A percentile compares a stretch with the other conserved stretches of the same genome.
These are phyloP conservation scores for Candida labiduridarum DNA, from an alignment of 1,139 yeast species.

Conservation along the genomic window DNA sequence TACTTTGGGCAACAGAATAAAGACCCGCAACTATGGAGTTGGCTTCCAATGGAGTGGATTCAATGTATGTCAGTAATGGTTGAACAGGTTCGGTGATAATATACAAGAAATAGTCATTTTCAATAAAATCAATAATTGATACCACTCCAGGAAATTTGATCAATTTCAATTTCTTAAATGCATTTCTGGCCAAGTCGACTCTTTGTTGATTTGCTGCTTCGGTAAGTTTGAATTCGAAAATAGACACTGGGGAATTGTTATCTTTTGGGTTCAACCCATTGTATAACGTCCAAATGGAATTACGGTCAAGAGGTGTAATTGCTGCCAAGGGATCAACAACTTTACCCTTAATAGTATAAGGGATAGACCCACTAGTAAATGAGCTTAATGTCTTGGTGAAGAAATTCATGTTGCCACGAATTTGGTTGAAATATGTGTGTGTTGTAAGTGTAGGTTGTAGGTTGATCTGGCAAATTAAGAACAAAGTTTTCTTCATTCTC, in stretches of 20 bases:
- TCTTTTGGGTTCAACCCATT: slow-evolving; percentile 49
- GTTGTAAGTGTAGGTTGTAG: no score
- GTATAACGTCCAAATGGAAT: slow-evolving; percentile 51
- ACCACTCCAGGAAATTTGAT: slow-evolving; percentile 81
- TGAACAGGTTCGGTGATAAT: slow-evolving; percentile 75
- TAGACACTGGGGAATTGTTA: slow-evolving; percentile 45
- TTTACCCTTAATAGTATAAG: slow-evolving; percentile 56
- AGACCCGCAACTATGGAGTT: slow-evolving; percentile 60
- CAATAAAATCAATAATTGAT: slow-evolving; percentile 68
- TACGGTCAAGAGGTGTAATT: slow-evolving; percentile 14
- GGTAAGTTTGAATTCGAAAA: slow-evolving; percentile 63
- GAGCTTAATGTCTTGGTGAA: slow-evolving; percentile 58
- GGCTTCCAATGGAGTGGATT: slow-evolving; percentile 26
- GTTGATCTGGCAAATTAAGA: no score
- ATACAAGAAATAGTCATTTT: slow-evolving; percentile 61
- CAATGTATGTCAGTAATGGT: slow-evolving; percentile 53
- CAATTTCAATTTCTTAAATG: slow-evolving; percentile 64
- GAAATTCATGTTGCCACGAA: slow-evolving; percentile 51
- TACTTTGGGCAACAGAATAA: slow-evolving; percentile 54
- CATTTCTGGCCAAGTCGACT: slow-evolving; percentile 56
- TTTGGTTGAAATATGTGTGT: neutral
- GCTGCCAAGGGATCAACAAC: slow-evolving; percentile 25
- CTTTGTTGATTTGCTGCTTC: slow-evolving; percentile 36
- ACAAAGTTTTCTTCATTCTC: no score
- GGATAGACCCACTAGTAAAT: slow-evolving; percentile 56